These are phyloP conservation scores for Aspergillus ruber DNA, from an alignment of 2,329 filamentous ascomycete species.

Conservation along the genomic window DNA sequence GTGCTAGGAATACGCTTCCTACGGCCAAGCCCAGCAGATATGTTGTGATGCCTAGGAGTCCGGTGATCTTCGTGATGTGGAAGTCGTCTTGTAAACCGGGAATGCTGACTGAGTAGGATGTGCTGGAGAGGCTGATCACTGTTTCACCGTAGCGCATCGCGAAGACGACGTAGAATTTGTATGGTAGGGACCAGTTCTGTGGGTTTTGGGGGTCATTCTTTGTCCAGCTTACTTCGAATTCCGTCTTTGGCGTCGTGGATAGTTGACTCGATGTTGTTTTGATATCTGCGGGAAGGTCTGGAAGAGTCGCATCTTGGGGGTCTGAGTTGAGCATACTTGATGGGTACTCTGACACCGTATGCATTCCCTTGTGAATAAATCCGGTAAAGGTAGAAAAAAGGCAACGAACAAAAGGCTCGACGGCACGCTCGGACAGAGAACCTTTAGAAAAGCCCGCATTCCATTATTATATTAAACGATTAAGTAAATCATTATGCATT, in stretches of 20 bases:
- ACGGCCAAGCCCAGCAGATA: not conserved
- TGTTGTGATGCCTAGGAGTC: not conserved
- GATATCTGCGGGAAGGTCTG: too few species aligned
- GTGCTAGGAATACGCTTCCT: not conserved
- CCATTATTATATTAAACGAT: too few species aligned
- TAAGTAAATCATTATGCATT: too few species aligned
- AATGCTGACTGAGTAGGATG: not conserved
- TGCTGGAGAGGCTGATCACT: conserved; percentile 12
- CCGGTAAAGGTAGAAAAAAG: too few species aligned
- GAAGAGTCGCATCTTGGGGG: too few species aligned
- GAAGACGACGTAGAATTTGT: conserved; percentile 7
- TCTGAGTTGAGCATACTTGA: too few species aligned
- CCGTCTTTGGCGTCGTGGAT: not conserved
- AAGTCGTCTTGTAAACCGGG: not conserved
- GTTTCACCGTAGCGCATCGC: conserved; percentile 13
- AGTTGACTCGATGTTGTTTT: too few species aligned
- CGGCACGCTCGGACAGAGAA: too few species aligned
- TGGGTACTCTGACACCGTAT: too few species aligned
- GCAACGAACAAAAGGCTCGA: too few species aligned
- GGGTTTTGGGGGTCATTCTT: conserved; percentile 11
- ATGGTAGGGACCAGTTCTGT: conserved; percentile 11
- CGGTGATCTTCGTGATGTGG: not conserved
- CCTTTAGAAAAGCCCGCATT: too few species aligned
- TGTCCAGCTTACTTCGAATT: conserved; percentile 10
- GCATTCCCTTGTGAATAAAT: too few species aligned